Evolutionary conservation across 2,329 filamentous ascomycete species (phyloP), one percentile per base, ranked within the genome.

Genomic region (Fusarium annulatum): DNA sequence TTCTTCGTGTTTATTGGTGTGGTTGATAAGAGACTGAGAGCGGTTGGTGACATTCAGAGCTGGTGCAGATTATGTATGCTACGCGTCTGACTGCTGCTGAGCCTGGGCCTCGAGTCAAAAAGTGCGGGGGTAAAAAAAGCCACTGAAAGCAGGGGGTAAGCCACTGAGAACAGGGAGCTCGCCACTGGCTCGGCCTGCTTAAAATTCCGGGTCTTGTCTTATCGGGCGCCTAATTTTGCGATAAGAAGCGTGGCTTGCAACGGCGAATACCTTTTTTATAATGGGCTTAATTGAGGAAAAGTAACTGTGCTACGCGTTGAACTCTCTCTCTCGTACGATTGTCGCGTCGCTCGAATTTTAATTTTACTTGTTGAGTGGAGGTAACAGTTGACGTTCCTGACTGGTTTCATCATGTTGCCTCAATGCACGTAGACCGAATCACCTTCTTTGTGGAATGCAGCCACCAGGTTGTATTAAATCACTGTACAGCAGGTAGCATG

Each of bases 121-220:
- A 19, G 34, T 41, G 48, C 48, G 48, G 63, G 48, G 63, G 51
- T 21, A 15, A 26, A 39, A 39, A 18, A 26, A 49, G 56, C 36
- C 56, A 49, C 61, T 42, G 46, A 41, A 11, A 12, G 3, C 11
- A 51, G 30, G 30, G 9, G 26, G 26, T 28, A 28, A 28, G 55
- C 43, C 55, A 48, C 61, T 42, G 46, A 41, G 10, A 12, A 3
- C 11, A 49, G 28, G 30, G 10, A n/a, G 48, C 19, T 21, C 21
- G n/a, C 49, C 23, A n/a, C 36, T 42, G 12, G 43, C 9, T 36
- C 36, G 52, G 26, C 33, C 33, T 61, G 38, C 33, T 28, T 62
- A 62, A 62, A 62, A 33, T 43, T 62, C 61, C 61, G 61, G 23
- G 33, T 30, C 30, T 38, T 33, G 18, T n/a, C 34, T 38, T 62